A percentile compares a stretch with the other conserved stretches of the same genome.
These are phyloP conservation scores for Blastobotrys petasosporus DNA, from an alignment of 1,139 yeast species.

Conservation along the genomic window DNA sequence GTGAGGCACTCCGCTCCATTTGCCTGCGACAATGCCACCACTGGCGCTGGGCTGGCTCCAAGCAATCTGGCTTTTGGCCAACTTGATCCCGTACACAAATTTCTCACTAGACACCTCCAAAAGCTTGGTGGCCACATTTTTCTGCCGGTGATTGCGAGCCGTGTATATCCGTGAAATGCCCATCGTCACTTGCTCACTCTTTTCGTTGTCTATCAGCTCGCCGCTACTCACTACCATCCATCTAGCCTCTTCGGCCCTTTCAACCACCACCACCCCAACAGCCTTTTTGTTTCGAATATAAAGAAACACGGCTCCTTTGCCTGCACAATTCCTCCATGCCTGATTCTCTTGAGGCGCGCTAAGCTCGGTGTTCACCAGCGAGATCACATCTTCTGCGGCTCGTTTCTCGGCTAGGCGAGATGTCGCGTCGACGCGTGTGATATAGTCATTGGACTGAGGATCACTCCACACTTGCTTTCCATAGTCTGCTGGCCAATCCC, in stretches of 20 bases:
- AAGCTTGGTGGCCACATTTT: conserved; percentile 44
- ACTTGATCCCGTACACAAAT: conserved; percentile 47
- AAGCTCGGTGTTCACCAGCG: conserved; percentile 53
- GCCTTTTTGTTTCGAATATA: conserved; percentile 39
- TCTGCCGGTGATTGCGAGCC: conserved; percentile 48
- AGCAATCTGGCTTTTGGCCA: conserved; percentile 44
- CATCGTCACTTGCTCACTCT: conserved; percentile 24
- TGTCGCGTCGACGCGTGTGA: conserved; percentile 31
- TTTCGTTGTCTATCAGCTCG: conserved; percentile 34
- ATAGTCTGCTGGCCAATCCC: conserved; percentile 43
- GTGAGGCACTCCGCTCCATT: conserved; percentile 19
- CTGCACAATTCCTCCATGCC: conserved; percentile 38
- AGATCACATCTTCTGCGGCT: conserved; percentile 38
- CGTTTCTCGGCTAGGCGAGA: conserved; percentile 28
- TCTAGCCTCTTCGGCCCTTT: conserved; percentile 33
- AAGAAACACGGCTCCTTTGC: conserved; percentile 39
- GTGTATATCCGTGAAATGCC: conserved; percentile 68
- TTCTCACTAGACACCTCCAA: conserved; percentile 39
- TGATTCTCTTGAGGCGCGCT: conserved; percentile 52
- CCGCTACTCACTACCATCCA: conserved; percentile 45
- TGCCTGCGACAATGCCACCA: conserved; percentile 51
- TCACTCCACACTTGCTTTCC: conserved; percentile 20
- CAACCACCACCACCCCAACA: conserved; percentile 49
- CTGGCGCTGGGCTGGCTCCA: conserved; percentile 69
- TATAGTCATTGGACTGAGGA: conserved; percentile 16